These are phyloP conservation scores for Monosporascus sp. DNA, from an alignment of 2,329 filamentous ascomycete species.

Conservation along the genomic window DNA sequence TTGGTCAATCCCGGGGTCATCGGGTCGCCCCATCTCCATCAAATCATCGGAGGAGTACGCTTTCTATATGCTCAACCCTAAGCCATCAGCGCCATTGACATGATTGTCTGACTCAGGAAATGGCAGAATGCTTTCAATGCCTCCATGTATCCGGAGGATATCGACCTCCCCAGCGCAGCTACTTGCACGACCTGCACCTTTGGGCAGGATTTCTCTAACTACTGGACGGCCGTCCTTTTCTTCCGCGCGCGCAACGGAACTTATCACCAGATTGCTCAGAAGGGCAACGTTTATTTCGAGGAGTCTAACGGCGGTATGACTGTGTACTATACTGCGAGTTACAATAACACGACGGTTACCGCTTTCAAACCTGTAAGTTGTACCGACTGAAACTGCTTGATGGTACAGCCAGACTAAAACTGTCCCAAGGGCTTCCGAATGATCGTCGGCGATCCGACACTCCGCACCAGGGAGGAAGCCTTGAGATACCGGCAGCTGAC, in stretches of 20 bases:
- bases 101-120: neutral
- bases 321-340: neutral
- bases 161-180: constrained; percentile 25
- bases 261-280: constrained; percentile 24
- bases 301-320: constrained; percentile 34
- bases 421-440: constrained; percentile 33
- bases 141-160: constrained; percentile 19
- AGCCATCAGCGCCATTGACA: too few species aligned
- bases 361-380: constrained; percentile 34
- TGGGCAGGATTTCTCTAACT: constrained; percentile 37
- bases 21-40: constrained; percentile 15
- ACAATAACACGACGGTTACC: constrained; percentile 28
- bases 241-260: constrained; percentile 34
- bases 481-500: constrained; percentile 36
- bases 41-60: constrained; percentile 13
- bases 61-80: constrained; percentile 10
- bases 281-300: constrained; percentile 24
- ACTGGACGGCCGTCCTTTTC: constrained; percentile 37
- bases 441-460: constrained; percentile 34
- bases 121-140: constrained; percentile 27
- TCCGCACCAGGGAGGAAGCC: constrained; percentile 27
- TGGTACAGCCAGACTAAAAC: too few species aligned
- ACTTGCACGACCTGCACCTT: constrained; percentile 40
- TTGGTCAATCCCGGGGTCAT: constrained; percentile 12
- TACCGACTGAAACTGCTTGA: neutral